phyloP scores from a whole-genome alignment of 2,329 filamentous ascomycete species.

The Fusarium brevicatenulatum region DNA sequence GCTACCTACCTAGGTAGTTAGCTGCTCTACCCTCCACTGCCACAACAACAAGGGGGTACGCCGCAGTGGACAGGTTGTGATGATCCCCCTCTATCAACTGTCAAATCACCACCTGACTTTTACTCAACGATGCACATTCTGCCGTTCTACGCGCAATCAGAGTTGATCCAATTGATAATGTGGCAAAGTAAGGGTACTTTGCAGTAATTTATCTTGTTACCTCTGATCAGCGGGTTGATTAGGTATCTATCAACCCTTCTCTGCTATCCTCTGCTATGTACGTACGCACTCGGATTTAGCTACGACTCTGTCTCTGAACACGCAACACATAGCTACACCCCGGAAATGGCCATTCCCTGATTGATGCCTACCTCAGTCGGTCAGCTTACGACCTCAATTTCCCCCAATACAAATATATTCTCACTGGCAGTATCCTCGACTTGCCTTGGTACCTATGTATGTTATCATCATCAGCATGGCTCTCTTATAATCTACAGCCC shows the following conservation, averaged over 20 bases:
- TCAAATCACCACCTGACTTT: slow-evolving; percentile 11
- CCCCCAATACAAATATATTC: neutral
- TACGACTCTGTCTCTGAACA: neutral
- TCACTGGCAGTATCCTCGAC: neutral
- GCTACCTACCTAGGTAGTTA: neutral
- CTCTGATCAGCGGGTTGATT: neutral
- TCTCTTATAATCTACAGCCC: neutral
- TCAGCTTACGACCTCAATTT: neutral
- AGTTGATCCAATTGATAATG: neutral
- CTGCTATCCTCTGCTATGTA: neutral
- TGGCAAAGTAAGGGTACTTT: slow-evolving; percentile 8
- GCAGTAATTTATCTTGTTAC: neutral
- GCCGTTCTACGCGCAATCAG: neutral
- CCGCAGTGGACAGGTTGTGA: slow-evolving; percentile 14
- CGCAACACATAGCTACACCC: neutral
- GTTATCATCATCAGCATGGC: slow-evolving; percentile 2
- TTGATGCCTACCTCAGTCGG: neutral
- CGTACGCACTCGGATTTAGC: neutral
- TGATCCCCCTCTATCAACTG: slow-evolving; percentile 23
- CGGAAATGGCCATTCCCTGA: slow-evolving; percentile 2
- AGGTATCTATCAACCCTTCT: neutral
- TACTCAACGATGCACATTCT: neutral
- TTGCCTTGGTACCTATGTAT: neutral
- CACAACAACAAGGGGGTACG: slow-evolving; percentile 2
- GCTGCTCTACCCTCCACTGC: neutral